phyloP scores from a whole-genome alignment of 2,329 filamentous ascomycete genomes.

The Sarocladiaceae sp. region DNA sequence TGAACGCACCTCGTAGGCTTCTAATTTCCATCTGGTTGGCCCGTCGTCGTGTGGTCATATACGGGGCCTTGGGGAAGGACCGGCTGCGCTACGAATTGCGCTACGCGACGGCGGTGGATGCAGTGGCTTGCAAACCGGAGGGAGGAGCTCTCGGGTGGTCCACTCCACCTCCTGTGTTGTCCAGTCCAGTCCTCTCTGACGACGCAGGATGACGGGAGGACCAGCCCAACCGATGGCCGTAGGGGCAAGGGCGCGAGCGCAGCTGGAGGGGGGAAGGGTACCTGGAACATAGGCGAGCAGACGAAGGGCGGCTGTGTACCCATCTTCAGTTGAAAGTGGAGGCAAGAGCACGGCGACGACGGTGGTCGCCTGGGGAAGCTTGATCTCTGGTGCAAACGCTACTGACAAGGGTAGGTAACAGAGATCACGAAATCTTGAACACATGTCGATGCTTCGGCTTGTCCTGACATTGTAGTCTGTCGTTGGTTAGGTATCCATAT shows the following conservation, averaged over 20 bases:
- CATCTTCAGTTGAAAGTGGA: neutral
- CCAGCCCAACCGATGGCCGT: neutral
- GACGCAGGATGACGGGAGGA: neutral
- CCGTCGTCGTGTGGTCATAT: neutral
- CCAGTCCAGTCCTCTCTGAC: neutral
- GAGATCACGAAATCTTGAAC: no score
- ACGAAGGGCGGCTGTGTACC: conserved; percentile 3
- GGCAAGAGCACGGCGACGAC: neutral
- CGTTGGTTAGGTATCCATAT: no score
- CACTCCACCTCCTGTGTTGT: neutral
- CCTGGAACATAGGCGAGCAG: neutral
- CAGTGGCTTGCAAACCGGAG: conserved; percentile 3
- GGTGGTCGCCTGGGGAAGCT: conserved; percentile 9
- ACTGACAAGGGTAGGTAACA: neutral
- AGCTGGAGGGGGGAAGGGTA: neutral
- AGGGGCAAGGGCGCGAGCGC: neutral
- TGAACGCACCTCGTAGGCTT: neutral
- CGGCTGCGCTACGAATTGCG: neutral
- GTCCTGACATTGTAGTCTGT: no score
- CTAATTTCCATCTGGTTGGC: neutral
- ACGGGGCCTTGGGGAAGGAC: neutral
- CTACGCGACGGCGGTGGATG: no score
- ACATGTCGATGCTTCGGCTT: no score
- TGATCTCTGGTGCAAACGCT: conserved; percentile 3
- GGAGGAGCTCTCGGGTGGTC: neutral